Base-by-base conservation (phyloP, 2,329 filamentous ascomycete species). In the Fusarium brevicatenulatum region DNA sequence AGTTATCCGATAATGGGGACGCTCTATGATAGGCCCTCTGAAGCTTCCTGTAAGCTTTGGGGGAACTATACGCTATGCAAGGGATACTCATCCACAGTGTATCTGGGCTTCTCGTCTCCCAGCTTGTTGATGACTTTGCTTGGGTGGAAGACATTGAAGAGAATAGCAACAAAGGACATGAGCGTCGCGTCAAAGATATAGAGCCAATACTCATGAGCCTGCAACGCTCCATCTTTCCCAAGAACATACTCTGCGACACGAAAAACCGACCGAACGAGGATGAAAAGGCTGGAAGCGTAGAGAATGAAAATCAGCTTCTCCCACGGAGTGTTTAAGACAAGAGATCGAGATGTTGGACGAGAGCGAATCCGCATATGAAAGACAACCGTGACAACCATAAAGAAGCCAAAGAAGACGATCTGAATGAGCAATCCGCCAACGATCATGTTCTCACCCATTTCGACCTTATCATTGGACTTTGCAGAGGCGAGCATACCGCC, bases 391-490 rank as follows among this genome's bases (percentile, higher is more conserved):
- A 84, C 81, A 4, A 85, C 49, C 32, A 89, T 80, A 71, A 91
- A 91, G 58, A 89, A 80, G 7, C 82, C 81, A 62, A 91, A 89
- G 63, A 87, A 84, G 25, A 87, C 40, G 16, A 90, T 82, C 73
- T 91, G 89, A 8, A 90, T 78, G 18, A 85, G 32, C 9, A 91
- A 78, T 4, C 88, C 88, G 6, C 75, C 85, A 12, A 90, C 78
- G 9, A 90, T 85, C 52, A 90, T 79, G 15, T 84, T 82, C 57
- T 86, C 80, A 30, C 85, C 86, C 4, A 73, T 75, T 32, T 76
- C 66, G 3, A 78, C 70, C 2, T 50, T 53, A 12, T 63, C 54
- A 16, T 82, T 74, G 52, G 65, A 42, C 47, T 75, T 76, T 21
- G 76, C 74, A 8, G 46, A 60, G 2, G 74, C 74, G 21, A 78